Evolutionary conservation across 2,329 filamentous ascomycete species (phyloP).

Genomic region (Gremmenia infestans): DNA sequence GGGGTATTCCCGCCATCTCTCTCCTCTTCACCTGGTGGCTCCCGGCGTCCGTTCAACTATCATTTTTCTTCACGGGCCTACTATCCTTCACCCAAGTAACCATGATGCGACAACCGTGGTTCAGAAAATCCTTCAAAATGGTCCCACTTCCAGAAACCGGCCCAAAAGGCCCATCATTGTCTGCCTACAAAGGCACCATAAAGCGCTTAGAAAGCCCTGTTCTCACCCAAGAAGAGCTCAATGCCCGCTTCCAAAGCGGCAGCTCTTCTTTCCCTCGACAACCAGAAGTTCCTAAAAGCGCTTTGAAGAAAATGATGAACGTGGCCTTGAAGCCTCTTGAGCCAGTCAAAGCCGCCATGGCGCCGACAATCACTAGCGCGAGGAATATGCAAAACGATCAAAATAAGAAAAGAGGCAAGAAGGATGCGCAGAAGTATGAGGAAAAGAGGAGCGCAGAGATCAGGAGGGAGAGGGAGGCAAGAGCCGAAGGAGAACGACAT

Average conservation of each 20-base stretch:
- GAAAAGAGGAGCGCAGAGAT: slow-evolving; percentile 17
- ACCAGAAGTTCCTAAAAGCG: slow-evolving; percentile 13
- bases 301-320: slow-evolving; percentile 14
- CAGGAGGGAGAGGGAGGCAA: slow-evolving; percentile 3
- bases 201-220: slow-evolving; percentile 10
- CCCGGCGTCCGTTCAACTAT: slow-evolving; percentile 52
- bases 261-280: slow-evolving; percentile 1
- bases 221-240: slow-evolving; percentile 13
- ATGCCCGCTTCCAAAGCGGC: slow-evolving; percentile 11
- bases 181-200: slow-evolving; percentile 15
- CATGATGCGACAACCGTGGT: slow-evolving; percentile 37
- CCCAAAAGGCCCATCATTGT: neutral
- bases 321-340: too few species aligned
- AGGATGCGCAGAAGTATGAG: slow-evolving; percentile 19
- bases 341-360: slow-evolving; percentile 19
- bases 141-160: slow-evolving; percentile 16
- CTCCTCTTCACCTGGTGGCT: slow-evolving; percentile 46
- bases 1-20: slow-evolving; percentile 48
- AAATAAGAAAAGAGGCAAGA: slow-evolving; percentile 19
- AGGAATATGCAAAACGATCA: slow-evolving; percentile 27
- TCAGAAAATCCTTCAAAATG: slow-evolving; percentile 38
- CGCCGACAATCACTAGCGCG: slow-evolving; percentile 28
- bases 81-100: slow-evolving; percentile 40
- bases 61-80: slow-evolving; percentile 47
- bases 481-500: neutral